Evolutionary conservation across 2,329 filamentous ascomycete species (phyloP).

Genomic region (Scedosporium minutisporum): DNA sequence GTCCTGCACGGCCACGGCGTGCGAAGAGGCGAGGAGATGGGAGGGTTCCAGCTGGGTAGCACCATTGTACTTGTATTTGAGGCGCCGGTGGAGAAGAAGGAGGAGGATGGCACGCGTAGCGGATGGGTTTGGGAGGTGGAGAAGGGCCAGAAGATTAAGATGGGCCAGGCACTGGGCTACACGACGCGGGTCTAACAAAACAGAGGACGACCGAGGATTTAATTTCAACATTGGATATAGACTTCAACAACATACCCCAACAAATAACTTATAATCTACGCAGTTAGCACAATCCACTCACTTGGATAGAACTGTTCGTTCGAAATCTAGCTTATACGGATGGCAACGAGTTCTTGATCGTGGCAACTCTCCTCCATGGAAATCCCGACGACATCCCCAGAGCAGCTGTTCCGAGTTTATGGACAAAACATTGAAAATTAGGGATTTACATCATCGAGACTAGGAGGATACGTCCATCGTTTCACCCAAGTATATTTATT

Average conservation of each 20-base stretch:
- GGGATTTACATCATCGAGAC: no score
- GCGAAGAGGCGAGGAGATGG: constrained; percentile 89
- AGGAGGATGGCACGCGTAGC: constrained; percentile 36
- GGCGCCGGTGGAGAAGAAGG: constrained; percentile 49
- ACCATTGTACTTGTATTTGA: constrained; percentile 96
- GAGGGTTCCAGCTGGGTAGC: constrained; percentile 90
- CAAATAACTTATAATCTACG: no score
- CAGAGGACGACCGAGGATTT: neutral
- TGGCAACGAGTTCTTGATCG: no score
- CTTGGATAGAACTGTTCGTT: no score
- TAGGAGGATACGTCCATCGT: no score
- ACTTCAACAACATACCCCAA: neutral
- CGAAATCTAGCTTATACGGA: no score
- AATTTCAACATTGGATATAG: constrained; percentile 2
- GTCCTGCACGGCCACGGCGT: constrained; percentile 78
- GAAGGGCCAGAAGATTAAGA: constrained; percentile 78
- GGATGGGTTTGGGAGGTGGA: constrained; percentile 83
- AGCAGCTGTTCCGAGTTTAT: no score
- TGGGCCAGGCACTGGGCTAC: constrained; percentile 72
- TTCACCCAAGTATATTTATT: no score
- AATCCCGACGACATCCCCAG: no score
- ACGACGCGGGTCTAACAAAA: neutral
- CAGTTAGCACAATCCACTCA: no score
- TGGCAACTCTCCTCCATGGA: no score
- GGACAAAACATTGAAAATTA: no score